Percentiles rank a stretch among this genome's conserved stretches.
Conservation (phyloP, 352 stramenopile species). For the Phytophthora sp. region DNA sequence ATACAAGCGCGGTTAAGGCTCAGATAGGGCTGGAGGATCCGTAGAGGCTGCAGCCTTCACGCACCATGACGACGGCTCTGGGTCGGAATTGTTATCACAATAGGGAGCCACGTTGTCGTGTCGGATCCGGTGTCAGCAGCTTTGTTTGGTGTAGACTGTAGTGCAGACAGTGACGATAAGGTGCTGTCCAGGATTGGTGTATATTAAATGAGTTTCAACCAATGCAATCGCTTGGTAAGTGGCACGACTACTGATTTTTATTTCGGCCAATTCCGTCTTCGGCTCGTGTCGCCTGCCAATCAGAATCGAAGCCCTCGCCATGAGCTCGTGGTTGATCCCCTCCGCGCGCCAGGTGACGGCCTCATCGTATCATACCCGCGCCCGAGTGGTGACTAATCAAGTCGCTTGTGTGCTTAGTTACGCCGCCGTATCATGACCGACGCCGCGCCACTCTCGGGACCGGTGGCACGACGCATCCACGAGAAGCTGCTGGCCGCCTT, state of each 20-base stretch:
- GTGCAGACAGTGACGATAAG: neutral
- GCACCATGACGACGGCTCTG: conserved; percentile 20
- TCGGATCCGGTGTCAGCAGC: conserved; percentile 2
- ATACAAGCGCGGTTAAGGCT: conserved; percentile 15
- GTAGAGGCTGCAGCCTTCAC: neutral
- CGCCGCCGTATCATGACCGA: conserved; percentile 43
- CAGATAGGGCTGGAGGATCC: neutral
- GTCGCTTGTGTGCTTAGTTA: conserved; percentile 1
- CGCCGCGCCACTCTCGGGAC: conserved; percentile 32
- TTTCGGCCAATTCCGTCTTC: too few relatives aligned
- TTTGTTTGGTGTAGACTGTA: neutral
- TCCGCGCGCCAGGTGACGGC: conserved; percentile 19
- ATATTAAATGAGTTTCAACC: neutral
- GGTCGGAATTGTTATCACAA: conserved; percentile 2
- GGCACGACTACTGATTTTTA: neutral
- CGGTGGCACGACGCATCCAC: conserved; percentile 66
- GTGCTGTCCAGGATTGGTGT: neutral
- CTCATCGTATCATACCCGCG: neutral
- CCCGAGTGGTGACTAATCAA: neutral
- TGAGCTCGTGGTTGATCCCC: conserved; percentile 9
- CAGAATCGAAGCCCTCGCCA: conserved; percentile 18
- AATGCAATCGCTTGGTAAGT: neutral
- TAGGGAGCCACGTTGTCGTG: conserved; percentile 17
- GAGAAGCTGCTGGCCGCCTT: conserved; percentile 74
- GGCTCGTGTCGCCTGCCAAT: conserved; percentile 32